A percentile compares a stretch with the other conserved stretches of the same genome.
These are phyloP conservation scores for Chaetomium fimeti DNA, from an alignment of 495 filamentous ascomycete species.

Conservation along the genomic window DNA sequence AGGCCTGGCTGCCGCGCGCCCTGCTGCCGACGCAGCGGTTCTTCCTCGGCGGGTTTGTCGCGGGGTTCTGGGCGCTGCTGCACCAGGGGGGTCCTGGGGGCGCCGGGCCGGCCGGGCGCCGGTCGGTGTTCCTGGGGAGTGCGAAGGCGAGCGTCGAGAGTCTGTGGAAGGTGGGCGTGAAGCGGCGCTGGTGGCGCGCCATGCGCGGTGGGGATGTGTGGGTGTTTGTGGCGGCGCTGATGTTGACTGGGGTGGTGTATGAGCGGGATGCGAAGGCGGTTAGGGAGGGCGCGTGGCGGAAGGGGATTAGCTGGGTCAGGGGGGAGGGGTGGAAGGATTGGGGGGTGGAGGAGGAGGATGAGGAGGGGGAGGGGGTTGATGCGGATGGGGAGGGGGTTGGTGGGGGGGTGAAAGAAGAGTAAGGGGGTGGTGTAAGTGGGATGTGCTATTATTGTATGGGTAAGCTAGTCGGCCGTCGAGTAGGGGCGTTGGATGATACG, in stretches of 20 bases:
- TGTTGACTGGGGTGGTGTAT: conserved; percentile 73
- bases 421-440: background rate
- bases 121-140: conserved; percentile 63
- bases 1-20: conserved; percentile 68
- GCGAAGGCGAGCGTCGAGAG: conserved; percentile 72
- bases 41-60: conserved; percentile 82
- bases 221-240: conserved; percentile 74
- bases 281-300: conserved; percentile 64
- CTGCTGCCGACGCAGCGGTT: conserved; percentile 79
- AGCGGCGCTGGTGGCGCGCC: conserved; percentile 78
- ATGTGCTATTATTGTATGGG: background rate
- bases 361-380: conserved; percentile 28
- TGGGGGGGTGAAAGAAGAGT: conserved; percentile 17
- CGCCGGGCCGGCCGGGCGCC: conserved; percentile 43
- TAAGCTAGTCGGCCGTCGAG: background rate
- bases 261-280: conserved; percentile 68
- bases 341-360: conserved; percentile 37
- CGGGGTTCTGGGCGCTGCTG: conserved; percentile 78
- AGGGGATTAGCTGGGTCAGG: conserved; percentile 68
- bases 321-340: conserved; percentile 57
- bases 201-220: conserved; percentile 77
- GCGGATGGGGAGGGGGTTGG: conserved; percentile 20
- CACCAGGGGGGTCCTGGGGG: conserved; percentile 50
- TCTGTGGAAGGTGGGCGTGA: conserved; percentile 86
- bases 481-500: background rate